Conservation (phyloP, 2,329 filamentous ascomycete genomes). For the Monosporascus cannonballus region DNA sequence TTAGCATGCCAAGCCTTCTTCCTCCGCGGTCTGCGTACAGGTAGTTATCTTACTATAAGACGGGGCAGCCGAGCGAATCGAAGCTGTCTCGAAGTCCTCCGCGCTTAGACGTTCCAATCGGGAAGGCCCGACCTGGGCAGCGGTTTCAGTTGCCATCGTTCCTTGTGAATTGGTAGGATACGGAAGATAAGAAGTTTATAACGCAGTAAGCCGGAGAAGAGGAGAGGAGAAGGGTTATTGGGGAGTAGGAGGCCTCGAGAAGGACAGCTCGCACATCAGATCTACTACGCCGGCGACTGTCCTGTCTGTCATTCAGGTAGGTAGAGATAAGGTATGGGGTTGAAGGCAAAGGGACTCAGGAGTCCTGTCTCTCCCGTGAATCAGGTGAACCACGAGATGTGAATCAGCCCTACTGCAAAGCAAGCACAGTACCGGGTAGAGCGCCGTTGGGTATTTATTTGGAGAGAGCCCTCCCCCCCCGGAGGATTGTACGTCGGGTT, state of each 20-base stretch:
- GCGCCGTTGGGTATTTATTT: no score
- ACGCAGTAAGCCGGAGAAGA: not conserved
- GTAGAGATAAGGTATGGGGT: not conserved
- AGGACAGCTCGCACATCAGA: slow-evolving; percentile 14
- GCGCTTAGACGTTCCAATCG: slow-evolving; percentile 25
- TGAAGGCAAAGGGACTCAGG: not conserved
- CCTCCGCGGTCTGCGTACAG: not conserved
- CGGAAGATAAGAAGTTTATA: not conserved
- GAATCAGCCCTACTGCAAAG: not conserved
- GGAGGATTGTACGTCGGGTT: not conserved
- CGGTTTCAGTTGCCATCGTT: slow-evolving; percentile 21
- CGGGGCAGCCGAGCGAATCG: slow-evolving; percentile 60
- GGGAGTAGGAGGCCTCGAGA: slow-evolving; percentile 9
- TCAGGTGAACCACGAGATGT: no score
- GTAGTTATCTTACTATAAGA: slow-evolving; percentile 51
- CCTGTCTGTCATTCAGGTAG: not conserved
- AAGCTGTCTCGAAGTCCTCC: slow-evolving; percentile 61
- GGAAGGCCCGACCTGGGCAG: slow-evolving; percentile 15
- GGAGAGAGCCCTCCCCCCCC: no score
- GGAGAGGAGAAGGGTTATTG: slow-evolving; percentile 1
- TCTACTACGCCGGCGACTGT: not conserved
- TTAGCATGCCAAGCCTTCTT: slow-evolving; percentile 11
- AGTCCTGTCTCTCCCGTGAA: no score
- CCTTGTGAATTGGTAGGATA: not conserved
- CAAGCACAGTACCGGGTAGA: not conserved